A percentile compares a stretch with the other conserved stretches of the same genome.
These are phyloP conservation scores for Stylosanthes scabra DNA, from an alignment of 331 rosid species.

Conservation along the genomic window DNA sequence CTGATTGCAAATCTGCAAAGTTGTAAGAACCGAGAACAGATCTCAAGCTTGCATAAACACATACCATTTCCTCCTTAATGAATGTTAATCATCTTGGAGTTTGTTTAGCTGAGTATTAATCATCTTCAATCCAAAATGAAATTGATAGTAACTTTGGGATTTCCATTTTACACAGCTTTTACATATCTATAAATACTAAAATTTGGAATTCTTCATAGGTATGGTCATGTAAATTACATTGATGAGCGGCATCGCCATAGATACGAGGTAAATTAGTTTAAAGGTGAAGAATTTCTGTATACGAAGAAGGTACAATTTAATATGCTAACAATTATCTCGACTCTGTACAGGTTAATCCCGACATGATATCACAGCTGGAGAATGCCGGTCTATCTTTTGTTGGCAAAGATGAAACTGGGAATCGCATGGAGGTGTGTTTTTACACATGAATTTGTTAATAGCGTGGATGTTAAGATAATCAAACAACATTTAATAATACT, in stretches of 20 bases:
- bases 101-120: slow-evolving; percentile 1
- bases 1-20: slow-evolving; percentile 52
- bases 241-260: slow-evolving; percentile 74
- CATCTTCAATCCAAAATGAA: neutral
- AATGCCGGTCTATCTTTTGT: slow-evolving; percentile 64
- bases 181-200: slow-evolving; percentile 20
- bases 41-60: slow-evolving; percentile 26
- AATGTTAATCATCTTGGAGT: too few relatives aligned
- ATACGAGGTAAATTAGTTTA: slow-evolving; percentile 54
- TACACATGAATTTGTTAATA: slow-evolving; percentile 14
- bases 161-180: slow-evolving; percentile 7
- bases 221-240: slow-evolving; percentile 50
- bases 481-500: slow-evolving; percentile 2
- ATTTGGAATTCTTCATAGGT: slow-evolving; percentile 48
- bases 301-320: neutral
- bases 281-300: slow-evolving; percentile 9
- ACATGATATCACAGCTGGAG: slow-evolving; percentile 59
- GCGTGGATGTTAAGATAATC: neutral
- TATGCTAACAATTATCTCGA: slow-evolving; percentile 15
- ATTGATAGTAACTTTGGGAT: neutral
- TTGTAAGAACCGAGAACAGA: slow-evolving; percentile 66
- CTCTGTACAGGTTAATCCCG: slow-evolving; percentile 63
- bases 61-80: too few relatives aligned
- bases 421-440: slow-evolving; percentile 66
- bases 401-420: slow-evolving; percentile 63